Base-by-base conservation (phyloP, 352 stramenopile genomes). In the Proteromonas lacertae region DNA sequence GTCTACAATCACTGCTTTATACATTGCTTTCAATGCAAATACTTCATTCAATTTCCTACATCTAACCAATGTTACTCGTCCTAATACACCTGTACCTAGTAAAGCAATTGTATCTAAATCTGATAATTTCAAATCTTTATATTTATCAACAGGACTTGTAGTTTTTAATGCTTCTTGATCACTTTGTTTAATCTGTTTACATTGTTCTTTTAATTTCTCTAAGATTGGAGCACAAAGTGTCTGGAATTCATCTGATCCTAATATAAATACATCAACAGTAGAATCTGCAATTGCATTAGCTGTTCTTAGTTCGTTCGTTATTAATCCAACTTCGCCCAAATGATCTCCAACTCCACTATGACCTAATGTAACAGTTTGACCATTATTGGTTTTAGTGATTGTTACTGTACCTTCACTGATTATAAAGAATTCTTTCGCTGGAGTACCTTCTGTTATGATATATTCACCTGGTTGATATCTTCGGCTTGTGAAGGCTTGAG, bases 1-100 rank as follows among this genome's bases (percentile, higher is more conserved):
- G 44, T 75, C 66, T 38, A 91, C 80, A 42, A 95, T 89, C 52
- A 91, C 68, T 32, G 65, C 59, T 48, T 95, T 95, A 23, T 75
- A 69, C 57, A 92, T 66, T 53, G 78, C 82, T 46, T 95, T 93
- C 19, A 93, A 60, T 13, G 81, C 79, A 35, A 83, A 93, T 12
- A 76, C 63, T 45, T 75, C 51, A 36, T 72, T 68, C 30, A 57
- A 73, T 12, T 23, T 38, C 19, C 53, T 53, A 43, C 78, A 63
- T 32, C 60, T 57, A 9, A 90, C 70, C 16, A 94, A 62, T 44
- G 78, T 71, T 10, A 94, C 81, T 17, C 81, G 72, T 2, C 81
- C 81, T 51, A 93, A 93, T 0, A 79, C 92, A 35, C 81, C 81
- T n/a, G 81, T 75, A 36, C 80, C 80, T 21, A 40, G 16, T 3